phyloP scores from a whole-genome alignment of 2,329 filamentous ascomycete genomes.

The Aspergillus puulaauensis region DNA sequence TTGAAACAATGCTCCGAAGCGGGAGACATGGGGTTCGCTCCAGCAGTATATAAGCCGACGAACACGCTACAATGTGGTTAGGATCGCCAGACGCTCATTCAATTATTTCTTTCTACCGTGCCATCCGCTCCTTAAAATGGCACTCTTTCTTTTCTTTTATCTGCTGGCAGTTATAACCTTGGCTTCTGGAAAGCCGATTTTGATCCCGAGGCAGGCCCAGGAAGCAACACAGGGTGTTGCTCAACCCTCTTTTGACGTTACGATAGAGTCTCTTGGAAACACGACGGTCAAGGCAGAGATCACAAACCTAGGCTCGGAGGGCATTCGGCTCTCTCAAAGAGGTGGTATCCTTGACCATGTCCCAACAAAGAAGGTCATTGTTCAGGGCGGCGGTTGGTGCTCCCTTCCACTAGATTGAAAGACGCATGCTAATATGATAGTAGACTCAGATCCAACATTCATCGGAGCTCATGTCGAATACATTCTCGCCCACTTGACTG shows the following conservation, averaged over 20 bases:
- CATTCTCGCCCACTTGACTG: conserved; percentile 11
- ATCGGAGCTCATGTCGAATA: conserved; percentile 14
- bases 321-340: conserved; percentile 13
- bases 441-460: conserved; percentile 11
- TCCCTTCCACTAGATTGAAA: neutral
- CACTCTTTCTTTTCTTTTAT: conserved; percentile 14
- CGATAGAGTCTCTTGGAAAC: conserved; percentile 12
- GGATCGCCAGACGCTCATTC: neutral
- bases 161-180: conserved; percentile 14
- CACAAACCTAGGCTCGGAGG: conserved; percentile 11
- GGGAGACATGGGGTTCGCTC: neutral
- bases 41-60: conserved; percentile 1
- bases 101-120: conserved; percentile 5
- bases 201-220: conserved; percentile 13
- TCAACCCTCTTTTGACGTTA: conserved; percentile 10
- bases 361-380: conserved; percentile 15
- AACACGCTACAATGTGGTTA: neutral
- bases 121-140: conserved; percentile 10
- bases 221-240: conserved; percentile 13
- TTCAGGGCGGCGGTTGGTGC: conserved; percentile 12
- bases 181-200: conserved; percentile 21
- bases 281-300: conserved; percentile 14
- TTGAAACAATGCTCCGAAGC: neutral
- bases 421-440: neutral
- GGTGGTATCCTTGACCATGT: conserved; percentile 15